Evolutionary conservation across 2,329 filamentous ascomycete species (phyloP).

Genomic region (Cadophora gregata): DNA sequence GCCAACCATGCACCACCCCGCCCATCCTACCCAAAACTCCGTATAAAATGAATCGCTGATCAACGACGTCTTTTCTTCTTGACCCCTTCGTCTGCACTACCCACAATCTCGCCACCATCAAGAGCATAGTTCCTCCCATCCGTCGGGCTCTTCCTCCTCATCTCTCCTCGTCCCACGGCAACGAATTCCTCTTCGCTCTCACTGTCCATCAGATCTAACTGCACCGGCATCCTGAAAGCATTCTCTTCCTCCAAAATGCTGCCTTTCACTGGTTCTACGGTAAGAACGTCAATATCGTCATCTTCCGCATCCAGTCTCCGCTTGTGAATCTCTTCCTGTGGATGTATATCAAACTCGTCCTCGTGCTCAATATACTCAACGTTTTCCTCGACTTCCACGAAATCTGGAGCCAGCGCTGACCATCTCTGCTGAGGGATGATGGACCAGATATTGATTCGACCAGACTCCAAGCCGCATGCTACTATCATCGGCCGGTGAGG

Average conservation of each 20-base stretch:
- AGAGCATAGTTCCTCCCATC: constrained; percentile 72
- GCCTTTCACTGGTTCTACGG: constrained; percentile 69
- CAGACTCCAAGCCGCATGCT: constrained; percentile 90
- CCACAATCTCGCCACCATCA: constrained; percentile 53
- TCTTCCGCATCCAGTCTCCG: constrained; percentile 89
- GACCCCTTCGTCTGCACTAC: constrained; percentile 47
- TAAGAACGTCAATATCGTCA: constrained; percentile 89
- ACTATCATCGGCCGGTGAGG: constrained; percentile 85
- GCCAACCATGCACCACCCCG: constrained; percentile 7
- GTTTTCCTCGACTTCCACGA: constrained; percentile 97
- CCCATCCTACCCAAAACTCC: constrained; percentile 11
- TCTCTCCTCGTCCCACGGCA: constrained; percentile 75
- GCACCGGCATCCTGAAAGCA: constrained; percentile 87
- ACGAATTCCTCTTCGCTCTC: constrained; percentile 92
- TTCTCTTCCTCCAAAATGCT: constrained; percentile 61
- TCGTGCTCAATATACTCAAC: constrained; percentile 95
- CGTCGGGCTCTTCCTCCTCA: constrained; percentile 83
- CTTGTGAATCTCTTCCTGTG: constrained; percentile 92
- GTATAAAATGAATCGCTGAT: constrained; percentile 22
- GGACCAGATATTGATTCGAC: constrained; percentile 94
- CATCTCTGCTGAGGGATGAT: constrained; percentile 95
- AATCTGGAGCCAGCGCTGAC: constrained; percentile 96
- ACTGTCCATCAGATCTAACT: constrained; percentile 91
- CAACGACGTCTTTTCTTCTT: constrained; percentile 37
- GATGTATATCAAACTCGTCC: constrained; percentile 98